Conservation (phyloP, 2,329 filamentous ascomycete genomes). For the Fusarium sp. region DNA sequence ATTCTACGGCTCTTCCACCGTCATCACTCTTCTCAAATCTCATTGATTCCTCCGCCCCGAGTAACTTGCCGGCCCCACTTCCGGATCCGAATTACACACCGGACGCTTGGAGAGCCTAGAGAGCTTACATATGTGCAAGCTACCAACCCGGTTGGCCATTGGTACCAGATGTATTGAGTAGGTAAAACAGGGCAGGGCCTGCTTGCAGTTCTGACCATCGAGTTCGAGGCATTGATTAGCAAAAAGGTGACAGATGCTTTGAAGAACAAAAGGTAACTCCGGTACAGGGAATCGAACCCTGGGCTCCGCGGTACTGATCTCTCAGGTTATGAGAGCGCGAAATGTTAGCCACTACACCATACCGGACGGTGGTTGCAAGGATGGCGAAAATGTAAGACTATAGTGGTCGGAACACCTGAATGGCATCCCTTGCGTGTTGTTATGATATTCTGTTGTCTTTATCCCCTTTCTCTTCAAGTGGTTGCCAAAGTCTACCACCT, state of each 20-base stretch:
- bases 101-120: no score
- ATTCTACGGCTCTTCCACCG: not conserved
- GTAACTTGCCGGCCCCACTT: not conserved
- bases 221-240: not conserved
- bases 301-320: conserved; percentile 42
- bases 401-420: rapidly evolving
- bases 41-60: not conserved
- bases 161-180: not conserved
- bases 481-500: not conserved
- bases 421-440: not conserved
- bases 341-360: conserved; percentile 53
- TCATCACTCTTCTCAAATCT: not conserved
- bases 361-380: conserved; percentile 31
- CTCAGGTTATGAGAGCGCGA: conserved; percentile 49
- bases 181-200: not conserved
- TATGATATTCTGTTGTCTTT: no score
- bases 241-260: not conserved
- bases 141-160: not conserved
- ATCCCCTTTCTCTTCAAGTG: not conserved
- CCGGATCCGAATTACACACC: conserved; percentile 3
- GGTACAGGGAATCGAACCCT: conserved; percentile 48
- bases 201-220: not conserved
- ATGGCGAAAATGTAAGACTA: rapidly evolving
- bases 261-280: conserved; percentile 12
- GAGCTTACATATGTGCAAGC: not conserved